A percentile compares a stretch with the other conserved stretches of the same genome.
phyloP scores from a whole-genome alignment of 345 rosid genomes.

The Eucalyptus curtisii region DNA sequence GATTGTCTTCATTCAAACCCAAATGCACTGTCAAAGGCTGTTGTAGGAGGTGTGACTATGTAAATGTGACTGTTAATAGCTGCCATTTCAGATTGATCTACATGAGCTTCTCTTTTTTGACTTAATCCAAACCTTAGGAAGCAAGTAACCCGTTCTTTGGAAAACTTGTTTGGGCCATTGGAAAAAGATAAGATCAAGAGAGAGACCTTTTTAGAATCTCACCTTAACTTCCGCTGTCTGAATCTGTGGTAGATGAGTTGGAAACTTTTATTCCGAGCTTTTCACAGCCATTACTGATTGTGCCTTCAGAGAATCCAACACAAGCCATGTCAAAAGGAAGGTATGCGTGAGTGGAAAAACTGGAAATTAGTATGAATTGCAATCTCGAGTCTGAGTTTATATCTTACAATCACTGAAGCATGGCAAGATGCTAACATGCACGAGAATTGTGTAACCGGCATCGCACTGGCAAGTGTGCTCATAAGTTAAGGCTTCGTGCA shows the following conservation, averaged over 20 bases:
- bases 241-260: background rate
- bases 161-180: no score
- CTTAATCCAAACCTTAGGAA: no score
- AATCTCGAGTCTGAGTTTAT: background rate
- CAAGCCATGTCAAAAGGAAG: background rate
- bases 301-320: constrained; percentile 9
- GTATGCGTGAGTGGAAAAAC: background rate
- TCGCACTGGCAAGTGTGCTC: constrained; percentile 9
- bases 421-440: constrained; percentile 13
- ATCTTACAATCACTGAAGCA: constrained; percentile 38
- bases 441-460: constrained; percentile 9
- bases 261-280: constrained; percentile 23
- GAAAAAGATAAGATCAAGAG: background rate
- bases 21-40: background rate
- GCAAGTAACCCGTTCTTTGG: no score
- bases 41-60: background rate
- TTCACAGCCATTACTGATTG: constrained; percentile 28
- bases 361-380: background rate
- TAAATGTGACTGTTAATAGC: background rate
- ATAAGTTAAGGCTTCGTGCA: background rate
- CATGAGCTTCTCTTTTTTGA: no score
- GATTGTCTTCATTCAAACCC: background rate
- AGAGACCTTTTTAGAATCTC: background rate
- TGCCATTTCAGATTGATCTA: background rate
- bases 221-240: constrained; percentile 7